Conservation (phyloP, 176 grass and related monocot genomes). For the Guadua angustifolia region DNA sequence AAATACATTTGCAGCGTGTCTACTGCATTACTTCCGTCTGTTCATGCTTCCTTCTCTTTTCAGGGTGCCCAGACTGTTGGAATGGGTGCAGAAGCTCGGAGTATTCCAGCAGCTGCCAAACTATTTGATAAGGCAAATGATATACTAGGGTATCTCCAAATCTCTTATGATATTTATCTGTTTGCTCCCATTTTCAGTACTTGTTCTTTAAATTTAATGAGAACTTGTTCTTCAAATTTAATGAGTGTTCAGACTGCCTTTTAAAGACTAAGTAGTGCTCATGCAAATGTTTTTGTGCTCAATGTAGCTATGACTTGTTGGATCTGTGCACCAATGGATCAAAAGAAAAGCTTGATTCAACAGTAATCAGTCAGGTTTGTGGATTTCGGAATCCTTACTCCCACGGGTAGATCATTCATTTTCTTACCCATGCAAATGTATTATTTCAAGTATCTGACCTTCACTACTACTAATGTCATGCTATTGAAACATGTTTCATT, state of each 20-base stretch:
- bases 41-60: conserved; percentile 30
- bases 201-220: conserved; percentile 6
- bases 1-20: neutral
- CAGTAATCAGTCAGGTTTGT: conserved; percentile 95
- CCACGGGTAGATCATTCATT: neutral
- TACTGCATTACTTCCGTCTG: neutral
- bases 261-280: neutral
- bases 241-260: neutral
- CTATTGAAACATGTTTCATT: neutral
- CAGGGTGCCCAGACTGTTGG: conserved; percentile 93
- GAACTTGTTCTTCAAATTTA: conserved; percentile 10
- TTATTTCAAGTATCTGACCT: neutral
- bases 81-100: conserved; percentile 87
- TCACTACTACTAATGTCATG: neutral
- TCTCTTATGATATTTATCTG: neutral
- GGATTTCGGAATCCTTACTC: conserved; percentile 25
- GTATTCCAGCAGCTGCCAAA: conserved; percentile 68
- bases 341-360: conserved; percentile 94
- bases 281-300: conserved; percentile 16
- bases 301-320: conserved; percentile 79
- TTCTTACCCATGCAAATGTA: conserved; percentile 23
- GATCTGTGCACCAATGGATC: conserved; percentile 90
- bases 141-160: conserved; percentile 71
- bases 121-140: conserved; percentile 86
- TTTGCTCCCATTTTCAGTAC: neutral